phyloP scores from a whole-genome alignment of 192 early-diverging fungal species.

The Umbelopsis vinacea region DNA sequence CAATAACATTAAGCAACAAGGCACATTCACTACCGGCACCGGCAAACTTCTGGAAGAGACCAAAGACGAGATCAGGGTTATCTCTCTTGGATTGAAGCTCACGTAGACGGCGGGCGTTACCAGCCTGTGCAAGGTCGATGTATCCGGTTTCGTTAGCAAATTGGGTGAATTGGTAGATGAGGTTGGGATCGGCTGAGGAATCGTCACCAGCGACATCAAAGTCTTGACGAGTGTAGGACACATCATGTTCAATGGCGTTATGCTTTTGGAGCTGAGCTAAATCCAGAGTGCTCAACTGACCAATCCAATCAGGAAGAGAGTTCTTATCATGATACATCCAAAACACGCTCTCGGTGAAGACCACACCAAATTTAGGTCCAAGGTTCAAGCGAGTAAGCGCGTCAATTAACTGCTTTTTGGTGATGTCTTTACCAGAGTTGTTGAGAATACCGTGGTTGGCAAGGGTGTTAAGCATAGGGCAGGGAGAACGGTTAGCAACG shows the following conservation, averaged over 20 bases:
- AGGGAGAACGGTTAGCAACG: constrained; percentile 22
- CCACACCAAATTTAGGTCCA: not conserved
- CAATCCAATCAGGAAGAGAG: constrained; percentile 3
- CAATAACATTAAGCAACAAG: constrained; percentile 21
- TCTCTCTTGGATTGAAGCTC: constrained; percentile 3
- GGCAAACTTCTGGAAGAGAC: constrained; percentile 9
- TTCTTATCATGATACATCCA: constrained; percentile 22
- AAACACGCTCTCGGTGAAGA: not conserved
- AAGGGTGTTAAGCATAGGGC: constrained; percentile 31
- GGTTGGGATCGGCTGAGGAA: not conserved
- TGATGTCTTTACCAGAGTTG: constrained; percentile 24
- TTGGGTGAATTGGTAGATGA: constrained; percentile 6
- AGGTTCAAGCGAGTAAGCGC: constrained; percentile 10
- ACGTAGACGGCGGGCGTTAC: constrained; percentile 5
- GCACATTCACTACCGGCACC: constrained; percentile 24
- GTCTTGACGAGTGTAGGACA: constrained; percentile 26
- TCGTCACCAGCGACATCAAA: constrained; percentile 8
- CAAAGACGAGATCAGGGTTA: constrained; percentile 10
- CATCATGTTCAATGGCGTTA: constrained; percentile 35
- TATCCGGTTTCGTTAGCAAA: constrained; percentile 27
- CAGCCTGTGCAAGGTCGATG: constrained; percentile 17
- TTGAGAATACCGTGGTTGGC: constrained; percentile 34
- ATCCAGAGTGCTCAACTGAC: constrained; percentile 1
- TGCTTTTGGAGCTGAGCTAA: constrained; percentile 23
- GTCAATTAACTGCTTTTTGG: constrained; percentile 22